A percentile compares a stretch with the other conserved stretches of the same genome.
phyloP scores from a whole-genome alignment of 805 yeast species.

The Metschnikowia similis region DNA sequence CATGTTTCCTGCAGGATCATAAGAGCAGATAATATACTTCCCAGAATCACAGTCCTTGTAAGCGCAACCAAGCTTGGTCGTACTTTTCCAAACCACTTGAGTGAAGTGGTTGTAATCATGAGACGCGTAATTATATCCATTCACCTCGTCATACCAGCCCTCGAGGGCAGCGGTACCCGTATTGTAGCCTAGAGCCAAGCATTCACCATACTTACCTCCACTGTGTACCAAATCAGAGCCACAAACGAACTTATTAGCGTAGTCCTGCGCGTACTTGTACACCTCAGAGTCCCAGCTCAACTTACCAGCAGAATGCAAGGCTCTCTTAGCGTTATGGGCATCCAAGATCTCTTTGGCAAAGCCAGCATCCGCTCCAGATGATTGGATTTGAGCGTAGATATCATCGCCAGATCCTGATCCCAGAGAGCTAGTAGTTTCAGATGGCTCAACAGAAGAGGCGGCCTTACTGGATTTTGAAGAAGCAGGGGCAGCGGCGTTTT shows the following conservation, averaged over 20 bases:
- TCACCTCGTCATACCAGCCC: slow-evolving; percentile 19
- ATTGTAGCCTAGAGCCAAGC: slow-evolving; percentile 36
- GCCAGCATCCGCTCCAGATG: slow-evolving; percentile 19
- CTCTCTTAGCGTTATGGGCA: slow-evolving; percentile 48
- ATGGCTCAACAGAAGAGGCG: too few relatives aligned
- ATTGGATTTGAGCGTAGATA: slow-evolving; percentile 18
- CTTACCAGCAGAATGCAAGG: slow-evolving; percentile 16
- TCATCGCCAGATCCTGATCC: slow-evolving; percentile 8
- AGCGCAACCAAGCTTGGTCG: slow-evolving; percentile 70
- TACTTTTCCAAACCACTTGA: slow-evolving; percentile 68
- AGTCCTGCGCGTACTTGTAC: slow-evolving; percentile 49
- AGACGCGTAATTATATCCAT: slow-evolving; percentile 12
- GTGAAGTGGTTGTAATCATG: slow-evolving; percentile 57
- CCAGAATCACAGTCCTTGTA: slow-evolving; percentile 53
- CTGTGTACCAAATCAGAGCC: slow-evolving; percentile 18
- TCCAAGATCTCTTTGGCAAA: slow-evolving; percentile 47
- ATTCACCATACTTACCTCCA: slow-evolving; percentile 18
- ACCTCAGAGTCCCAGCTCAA: slow-evolving; percentile 54
- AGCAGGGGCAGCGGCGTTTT: not conserved
- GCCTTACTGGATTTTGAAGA: not conserved
- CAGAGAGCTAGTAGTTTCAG: slow-evolving; percentile 1
- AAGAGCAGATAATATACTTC: slow-evolving; percentile 68
- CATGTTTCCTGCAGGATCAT: slow-evolving; percentile 70
- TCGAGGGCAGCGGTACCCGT: slow-evolving; percentile 21
- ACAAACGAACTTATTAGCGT: slow-evolving; percentile 47